A percentile compares a stretch with the other conserved stretches of the same genome.
phyloP scores from a whole-genome alignment of 306 rosid genomes.

The Corylus avellana region DNA sequence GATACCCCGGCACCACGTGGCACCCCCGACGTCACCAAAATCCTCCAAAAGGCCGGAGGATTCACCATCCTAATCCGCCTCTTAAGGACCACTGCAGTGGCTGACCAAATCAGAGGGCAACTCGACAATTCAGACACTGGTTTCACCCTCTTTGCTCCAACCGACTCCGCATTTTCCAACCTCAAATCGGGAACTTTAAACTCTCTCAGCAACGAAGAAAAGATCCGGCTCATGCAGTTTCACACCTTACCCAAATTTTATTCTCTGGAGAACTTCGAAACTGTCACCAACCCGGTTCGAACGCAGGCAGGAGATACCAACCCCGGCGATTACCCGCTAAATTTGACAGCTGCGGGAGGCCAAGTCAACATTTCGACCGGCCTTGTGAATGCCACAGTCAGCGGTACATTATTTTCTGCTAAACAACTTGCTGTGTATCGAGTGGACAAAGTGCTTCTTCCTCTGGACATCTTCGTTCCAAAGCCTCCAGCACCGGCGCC shows the following conservation, averaged over 20 bases:
- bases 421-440: constrained; percentile 53
- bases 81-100: constrained; percentile 50
- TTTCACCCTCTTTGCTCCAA: constrained; percentile 62
- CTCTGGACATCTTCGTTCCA: constrained; percentile 42
- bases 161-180: constrained; percentile 53
- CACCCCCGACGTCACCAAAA: constrained; percentile 42
- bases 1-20: constrained; percentile 41
- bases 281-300: constrained; percentile 69
- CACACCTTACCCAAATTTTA: constrained; percentile 51
- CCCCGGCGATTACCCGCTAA: constrained; percentile 52
- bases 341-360: constrained; percentile 41
- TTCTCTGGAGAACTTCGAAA: constrained; percentile 53
- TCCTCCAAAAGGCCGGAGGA: constrained; percentile 61
- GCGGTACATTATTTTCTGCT: constrained; percentile 50
- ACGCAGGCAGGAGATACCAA: constrained; percentile 64
- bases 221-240: constrained; percentile 59
- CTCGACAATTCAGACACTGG: constrained; percentile 50
- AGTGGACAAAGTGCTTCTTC: constrained; percentile 58
- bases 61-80: constrained; percentile 57
- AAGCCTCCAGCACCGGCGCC: constrained; percentile 38
- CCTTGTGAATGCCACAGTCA: constrained; percentile 47
- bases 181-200: constrained; percentile 69
- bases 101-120: constrained; percentile 52
- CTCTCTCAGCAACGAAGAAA: constrained; percentile 50
- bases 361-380: constrained; percentile 60